Percentiles rank a stretch among this genome's conserved stretches.
Conservation (phyloP, 805 yeast species). For the Ogataea siamensis region DNA sequence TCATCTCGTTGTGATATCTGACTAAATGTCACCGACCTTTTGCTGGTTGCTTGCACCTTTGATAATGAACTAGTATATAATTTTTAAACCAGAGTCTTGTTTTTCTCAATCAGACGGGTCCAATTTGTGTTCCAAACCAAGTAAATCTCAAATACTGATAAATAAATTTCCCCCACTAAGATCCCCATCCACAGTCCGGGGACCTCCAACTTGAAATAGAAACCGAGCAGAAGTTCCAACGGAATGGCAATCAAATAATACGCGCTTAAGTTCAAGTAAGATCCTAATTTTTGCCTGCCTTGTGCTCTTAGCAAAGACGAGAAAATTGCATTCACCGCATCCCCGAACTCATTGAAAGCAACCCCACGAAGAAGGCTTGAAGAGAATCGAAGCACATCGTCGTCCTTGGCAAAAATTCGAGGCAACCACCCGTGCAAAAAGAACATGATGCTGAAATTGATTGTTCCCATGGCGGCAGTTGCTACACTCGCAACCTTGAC, state of each 20-base stretch:
- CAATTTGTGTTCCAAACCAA: neutral
- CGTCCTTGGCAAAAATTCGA: constrained; percentile 41
- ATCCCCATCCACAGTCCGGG: constrained; percentile 48
- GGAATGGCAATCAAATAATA: constrained; percentile 53
- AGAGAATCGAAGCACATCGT: constrained; percentile 37
- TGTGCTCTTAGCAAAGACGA: constrained; percentile 53
- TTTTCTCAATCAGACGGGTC: neutral
- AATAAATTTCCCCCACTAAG: neutral
- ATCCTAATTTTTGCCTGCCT: constrained; percentile 54
- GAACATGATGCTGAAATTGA: constrained; percentile 40
- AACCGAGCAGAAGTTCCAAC: constrained; percentile 43
- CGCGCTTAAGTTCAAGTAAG: constrained; percentile 42
- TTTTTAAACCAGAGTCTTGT: neutral
- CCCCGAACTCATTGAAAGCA: constrained; percentile 49
- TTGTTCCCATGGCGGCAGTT: constrained; percentile 33
- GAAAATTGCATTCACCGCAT: constrained; percentile 44
- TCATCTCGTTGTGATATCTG: neutral
- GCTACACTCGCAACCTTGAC: constrained; percentile 37
- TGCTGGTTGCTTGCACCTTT: too few relatives aligned
- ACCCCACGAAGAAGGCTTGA: constrained; percentile 44
- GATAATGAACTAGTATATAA: too few relatives aligned
- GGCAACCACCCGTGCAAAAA: constrained; percentile 39
- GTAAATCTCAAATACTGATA: neutral
- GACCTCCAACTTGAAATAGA: constrained; percentile 38
- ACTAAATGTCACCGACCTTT: too few relatives aligned